phyloP scores from a whole-genome alignment of 1,284 basidiomycete genomes.

The Moniliophthora roreri region DNA sequence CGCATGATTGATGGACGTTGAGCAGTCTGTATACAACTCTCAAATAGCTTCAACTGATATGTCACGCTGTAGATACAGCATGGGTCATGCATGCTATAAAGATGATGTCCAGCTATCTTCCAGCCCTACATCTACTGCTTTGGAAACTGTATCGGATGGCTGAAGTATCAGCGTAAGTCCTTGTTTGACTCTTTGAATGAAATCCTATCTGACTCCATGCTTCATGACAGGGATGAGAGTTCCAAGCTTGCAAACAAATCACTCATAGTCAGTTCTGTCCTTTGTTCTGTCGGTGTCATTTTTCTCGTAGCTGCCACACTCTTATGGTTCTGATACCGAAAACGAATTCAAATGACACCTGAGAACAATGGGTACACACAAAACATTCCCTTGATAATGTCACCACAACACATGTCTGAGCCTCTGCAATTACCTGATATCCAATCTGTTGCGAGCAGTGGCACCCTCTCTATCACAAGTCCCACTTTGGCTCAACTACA shows the following conservation, averaged over 20 bases:
- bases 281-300: not conserved
- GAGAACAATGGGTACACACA: not conserved
- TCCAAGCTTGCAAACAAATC: not conserved
- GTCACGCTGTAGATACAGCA: too few species aligned
- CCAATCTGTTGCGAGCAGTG: not conserved
- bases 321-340: constrained; percentile 8
- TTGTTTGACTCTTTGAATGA: not conserved
- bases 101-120: too few species aligned
- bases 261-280: constrained; percentile 1
- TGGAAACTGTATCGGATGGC: too few species aligned
- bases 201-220: not conserved
- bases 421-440: not conserved
- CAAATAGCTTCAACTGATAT: too few species aligned
- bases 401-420: too few species aligned
- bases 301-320: not conserved
- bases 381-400: too few species aligned
- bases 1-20: too few species aligned
- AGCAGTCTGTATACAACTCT: too few species aligned
- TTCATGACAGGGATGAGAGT: too few species aligned
- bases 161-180: too few species aligned
- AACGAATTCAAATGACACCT: constrained; percentile 1
- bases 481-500: not conserved
- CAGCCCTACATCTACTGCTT: too few species aligned
- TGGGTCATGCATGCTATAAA: too few species aligned
- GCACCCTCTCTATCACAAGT: not conserved